phyloP scores from a whole-genome alignment of 352 stramenopile species.

The Pythium periplocum region DNA sequence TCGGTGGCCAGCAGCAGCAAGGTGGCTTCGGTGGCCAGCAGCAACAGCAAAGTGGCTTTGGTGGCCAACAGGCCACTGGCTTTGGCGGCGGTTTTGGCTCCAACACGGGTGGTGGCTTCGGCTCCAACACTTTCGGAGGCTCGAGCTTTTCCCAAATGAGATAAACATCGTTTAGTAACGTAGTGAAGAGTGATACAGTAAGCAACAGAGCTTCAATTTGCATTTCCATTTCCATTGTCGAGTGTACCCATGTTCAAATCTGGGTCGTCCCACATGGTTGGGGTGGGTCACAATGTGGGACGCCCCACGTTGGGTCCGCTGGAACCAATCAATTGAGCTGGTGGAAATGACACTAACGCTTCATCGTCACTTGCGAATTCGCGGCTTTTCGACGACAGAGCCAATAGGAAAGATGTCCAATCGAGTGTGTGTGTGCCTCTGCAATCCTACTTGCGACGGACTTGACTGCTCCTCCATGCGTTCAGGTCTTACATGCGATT shows the following conservation, averaged over 20 bases:
- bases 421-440: slow-evolving; percentile 6
- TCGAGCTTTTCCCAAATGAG: not conserved
- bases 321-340: too few relatives aligned
- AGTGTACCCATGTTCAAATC: slow-evolving; percentile 1
- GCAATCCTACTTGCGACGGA: slow-evolving; percentile 87
- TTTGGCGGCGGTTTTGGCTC: slow-evolving; percentile 5
- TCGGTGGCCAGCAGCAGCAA: too few relatives aligned
- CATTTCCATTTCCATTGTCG: not conserved
- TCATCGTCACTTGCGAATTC: too few relatives aligned
- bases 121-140: slow-evolving; percentile 1
- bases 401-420: not conserved
- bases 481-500: slow-evolving; percentile 83
- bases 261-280: not conserved
- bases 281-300: slow-evolving; percentile 2
- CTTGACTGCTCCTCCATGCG: slow-evolving; percentile 49
- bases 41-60: not conserved
- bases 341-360: too few relatives aligned
- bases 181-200: too few relatives aligned
- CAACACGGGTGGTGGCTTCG: not conserved
- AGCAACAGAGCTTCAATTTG: too few relatives aligned
- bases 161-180: too few relatives aligned
- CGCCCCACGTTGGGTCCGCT: not conserved
- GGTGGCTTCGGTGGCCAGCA: too few relatives aligned
- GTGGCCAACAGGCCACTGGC: not conserved
- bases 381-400: not conserved